Conservation (phyloP, 768 basidiomycete genomes). For the Leucosporidium creatinivorum region DNA sequence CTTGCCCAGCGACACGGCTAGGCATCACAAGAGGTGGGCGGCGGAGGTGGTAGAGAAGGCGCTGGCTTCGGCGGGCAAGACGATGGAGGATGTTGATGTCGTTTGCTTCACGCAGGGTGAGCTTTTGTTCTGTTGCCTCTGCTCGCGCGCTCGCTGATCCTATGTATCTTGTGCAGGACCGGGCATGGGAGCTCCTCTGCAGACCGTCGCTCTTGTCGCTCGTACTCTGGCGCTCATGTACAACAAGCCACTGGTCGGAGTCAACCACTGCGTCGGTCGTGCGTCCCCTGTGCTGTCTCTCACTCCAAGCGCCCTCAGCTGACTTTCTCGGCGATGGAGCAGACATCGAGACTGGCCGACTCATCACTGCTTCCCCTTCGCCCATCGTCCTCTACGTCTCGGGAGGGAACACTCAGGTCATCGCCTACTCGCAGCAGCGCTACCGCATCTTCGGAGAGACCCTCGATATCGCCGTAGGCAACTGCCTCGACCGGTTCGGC, state of each 20-base stretch:
- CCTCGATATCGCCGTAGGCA: constrained; percentile 97
- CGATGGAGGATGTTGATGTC: constrained; percentile 75
- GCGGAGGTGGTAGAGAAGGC: constrained; percentile 72
- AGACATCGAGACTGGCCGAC: constrained; percentile 99
- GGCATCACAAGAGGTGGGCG: constrained; percentile 92
- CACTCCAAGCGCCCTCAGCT: neutral
- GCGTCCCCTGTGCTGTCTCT: constrained; percentile 25
- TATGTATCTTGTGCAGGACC: constrained; percentile 58
- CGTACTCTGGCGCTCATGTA: constrained; percentile 80
- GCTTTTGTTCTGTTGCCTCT: constrained; percentile 8
- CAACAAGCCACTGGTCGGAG: constrained; percentile 84
- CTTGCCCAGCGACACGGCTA: constrained; percentile 86
- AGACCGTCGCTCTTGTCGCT: constrained; percentile 89
- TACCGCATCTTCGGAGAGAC: constrained; percentile 99
- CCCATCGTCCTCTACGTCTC: constrained; percentile 97
- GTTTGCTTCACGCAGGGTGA: constrained; percentile 95
- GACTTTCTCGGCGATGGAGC: constrained; percentile 4
- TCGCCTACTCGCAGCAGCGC: constrained; percentile 93
- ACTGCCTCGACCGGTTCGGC: constrained; percentile 76
- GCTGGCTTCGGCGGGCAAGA: constrained; percentile 58
- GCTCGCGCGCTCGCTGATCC: constrained; percentile 5
- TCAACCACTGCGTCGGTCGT: constrained; percentile 99
- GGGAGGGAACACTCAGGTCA: constrained; percentile 97
- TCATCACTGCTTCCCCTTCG: constrained; percentile 87
- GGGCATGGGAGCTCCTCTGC: constrained; percentile 97